A percentile compares a stretch with the other conserved stretches of the same genome.
These are phyloP conservation scores for Apiospora aurea DNA, from an alignment of 2,329 filamentous ascomycete species.

Conservation along the genomic window DNA sequence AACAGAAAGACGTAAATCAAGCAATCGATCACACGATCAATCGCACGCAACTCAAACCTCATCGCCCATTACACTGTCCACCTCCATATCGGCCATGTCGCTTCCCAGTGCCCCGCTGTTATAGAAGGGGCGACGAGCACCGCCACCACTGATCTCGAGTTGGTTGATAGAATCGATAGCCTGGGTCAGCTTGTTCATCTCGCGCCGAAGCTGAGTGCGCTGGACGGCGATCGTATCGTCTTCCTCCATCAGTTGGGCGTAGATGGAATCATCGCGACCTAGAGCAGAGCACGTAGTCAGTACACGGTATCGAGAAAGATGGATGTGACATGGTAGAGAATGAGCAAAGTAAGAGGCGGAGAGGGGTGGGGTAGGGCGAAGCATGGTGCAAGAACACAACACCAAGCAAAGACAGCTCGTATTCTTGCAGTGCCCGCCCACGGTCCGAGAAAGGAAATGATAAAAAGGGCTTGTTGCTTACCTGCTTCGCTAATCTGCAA, in stretches of 20 bases:
- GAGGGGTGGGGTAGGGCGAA: background rate
- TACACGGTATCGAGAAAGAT: background rate
- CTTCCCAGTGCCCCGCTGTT: background rate
- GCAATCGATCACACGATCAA: background rate
- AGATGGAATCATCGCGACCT: slow-evolving; percentile 36
- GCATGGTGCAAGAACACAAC: background rate
- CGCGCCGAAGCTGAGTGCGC: slow-evolving; percentile 50
- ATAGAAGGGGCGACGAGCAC: background rate
- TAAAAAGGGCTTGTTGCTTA: slow-evolving; percentile 31
- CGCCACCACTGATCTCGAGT: slow-evolving; percentile 43
- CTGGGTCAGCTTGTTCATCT: slow-evolving; percentile 54
- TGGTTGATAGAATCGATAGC: slow-evolving; percentile 54
- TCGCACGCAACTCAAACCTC: background rate
- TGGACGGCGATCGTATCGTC: slow-evolving; percentile 51
- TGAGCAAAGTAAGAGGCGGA: background rate
- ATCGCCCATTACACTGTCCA: slow-evolving; percentile 13
- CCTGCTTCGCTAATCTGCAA: slow-evolving; percentile 37
- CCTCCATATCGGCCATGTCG: background rate
- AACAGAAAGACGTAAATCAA: background rate
- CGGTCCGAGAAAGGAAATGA: background rate
- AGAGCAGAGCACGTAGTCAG: slow-evolving; percentile 32
- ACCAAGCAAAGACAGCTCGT: background rate
- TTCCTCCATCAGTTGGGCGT: slow-evolving; percentile 56
- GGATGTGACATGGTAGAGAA: background rate
- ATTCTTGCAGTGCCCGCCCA: too few relatives aligned